phyloP scores from a whole-genome alignment of 495 filamentous ascomycete species.

The Tuber magnatum region DNA sequence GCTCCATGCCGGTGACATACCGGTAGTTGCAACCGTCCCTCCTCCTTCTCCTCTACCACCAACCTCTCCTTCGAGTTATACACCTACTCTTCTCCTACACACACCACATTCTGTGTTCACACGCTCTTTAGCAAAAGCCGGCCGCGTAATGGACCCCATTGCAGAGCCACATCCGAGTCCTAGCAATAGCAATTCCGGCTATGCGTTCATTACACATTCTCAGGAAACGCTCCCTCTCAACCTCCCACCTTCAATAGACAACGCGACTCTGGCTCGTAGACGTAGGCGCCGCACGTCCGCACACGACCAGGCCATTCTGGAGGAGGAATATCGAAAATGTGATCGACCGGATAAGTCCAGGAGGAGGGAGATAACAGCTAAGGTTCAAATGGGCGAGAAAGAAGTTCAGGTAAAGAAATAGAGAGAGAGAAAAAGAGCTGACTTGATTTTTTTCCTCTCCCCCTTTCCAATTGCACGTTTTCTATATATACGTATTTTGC shows the following conservation, averaged over 20 bases:
- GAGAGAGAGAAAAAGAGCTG: slow-evolving; percentile 11
- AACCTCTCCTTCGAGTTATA: neutral
- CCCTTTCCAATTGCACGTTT: neutral
- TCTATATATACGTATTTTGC: neutral
- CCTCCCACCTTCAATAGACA: slow-evolving; percentile 58
- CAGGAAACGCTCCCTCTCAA: slow-evolving; percentile 58
- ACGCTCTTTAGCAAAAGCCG: slow-evolving; percentile 40
- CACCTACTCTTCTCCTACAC: neutral
- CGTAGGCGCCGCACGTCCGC: slow-evolving; percentile 59
- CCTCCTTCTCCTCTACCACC: neutral
- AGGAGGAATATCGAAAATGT: slow-evolving; percentile 76
- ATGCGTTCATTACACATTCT: slow-evolving; percentile 64
- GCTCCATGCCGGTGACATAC: neutral
- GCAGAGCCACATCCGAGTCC: slow-evolving; percentile 35
- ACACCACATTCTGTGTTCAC: slow-evolving; percentile 13
- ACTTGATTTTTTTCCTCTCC: neutral
- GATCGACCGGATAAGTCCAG: slow-evolving; percentile 88
- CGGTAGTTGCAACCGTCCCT: slow-evolving; percentile 4
- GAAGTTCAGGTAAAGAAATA: slow-evolving; percentile 76
- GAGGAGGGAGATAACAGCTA: slow-evolving; percentile 71
- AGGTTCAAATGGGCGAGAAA: slow-evolving; percentile 88
- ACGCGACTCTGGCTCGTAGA: slow-evolving; percentile 60
- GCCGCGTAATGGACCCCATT: slow-evolving; percentile 41
- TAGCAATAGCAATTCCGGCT: slow-evolving; percentile 38
- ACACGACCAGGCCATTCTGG: slow-evolving; percentile 84